Percentiles rank a stretch among this genome's conserved stretches.
phyloP scores from a whole-genome alignment of 2,329 filamentous ascomycete genomes.

The Cytospora chrysosperma region DNA sequence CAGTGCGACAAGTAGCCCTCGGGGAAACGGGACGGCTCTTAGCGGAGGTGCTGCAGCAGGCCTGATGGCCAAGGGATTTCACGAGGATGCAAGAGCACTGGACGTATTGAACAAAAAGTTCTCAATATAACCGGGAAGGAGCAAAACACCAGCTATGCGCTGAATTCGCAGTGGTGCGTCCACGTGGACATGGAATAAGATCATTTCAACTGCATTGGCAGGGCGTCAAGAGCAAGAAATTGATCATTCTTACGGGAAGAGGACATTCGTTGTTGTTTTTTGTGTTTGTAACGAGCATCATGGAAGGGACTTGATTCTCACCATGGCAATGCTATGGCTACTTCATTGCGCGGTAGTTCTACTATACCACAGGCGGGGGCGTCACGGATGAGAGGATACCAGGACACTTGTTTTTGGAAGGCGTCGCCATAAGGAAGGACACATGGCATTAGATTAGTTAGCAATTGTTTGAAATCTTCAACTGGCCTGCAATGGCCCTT shows the following conservation, averaged over 20 bases:
- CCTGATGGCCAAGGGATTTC: constrained; percentile 22
- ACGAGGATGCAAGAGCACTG: constrained; percentile 30
- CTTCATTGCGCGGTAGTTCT: background rate
- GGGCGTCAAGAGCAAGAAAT: constrained; percentile 11
- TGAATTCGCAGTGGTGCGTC: background rate
- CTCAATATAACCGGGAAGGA: constrained; percentile 26
- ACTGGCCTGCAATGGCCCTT: background rate
- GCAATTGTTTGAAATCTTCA: background rate
- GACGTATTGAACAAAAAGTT: constrained; percentile 33
- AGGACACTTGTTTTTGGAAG: background rate
- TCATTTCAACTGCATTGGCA: constrained; percentile 9
- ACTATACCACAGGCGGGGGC: background rate
- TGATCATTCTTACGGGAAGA: background rate
- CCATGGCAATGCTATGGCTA: background rate
- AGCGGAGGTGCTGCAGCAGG: constrained; percentile 2
- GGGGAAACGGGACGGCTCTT: constrained; percentile 25
- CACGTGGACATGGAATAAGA: background rate
- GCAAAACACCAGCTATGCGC: background rate
- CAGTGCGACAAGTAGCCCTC: constrained; percentile 50
- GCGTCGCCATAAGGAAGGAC: background rate
- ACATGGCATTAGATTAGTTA: background rate
- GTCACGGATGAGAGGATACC: background rate
- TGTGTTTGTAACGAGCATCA: background rate
- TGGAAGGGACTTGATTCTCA: background rate
- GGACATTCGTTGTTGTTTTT: background rate